These are phyloP conservation scores for Irpex sp. DNA, from an alignment of 1,284 basidiomycete genomes.

Conservation along the genomic window DNA sequence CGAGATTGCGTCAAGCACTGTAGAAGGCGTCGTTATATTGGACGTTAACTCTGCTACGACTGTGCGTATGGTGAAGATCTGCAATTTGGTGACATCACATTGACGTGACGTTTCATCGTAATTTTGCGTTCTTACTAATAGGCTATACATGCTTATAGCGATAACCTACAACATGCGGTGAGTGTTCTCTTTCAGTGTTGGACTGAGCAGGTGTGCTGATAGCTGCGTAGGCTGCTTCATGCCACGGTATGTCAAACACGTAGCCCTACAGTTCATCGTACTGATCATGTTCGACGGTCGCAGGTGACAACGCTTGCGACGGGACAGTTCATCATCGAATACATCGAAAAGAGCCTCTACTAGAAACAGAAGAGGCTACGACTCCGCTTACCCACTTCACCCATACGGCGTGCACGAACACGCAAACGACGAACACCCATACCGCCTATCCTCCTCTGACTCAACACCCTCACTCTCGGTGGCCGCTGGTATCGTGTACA, in stretches of 20 bases:
- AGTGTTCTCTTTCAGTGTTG: conserved; percentile 23
- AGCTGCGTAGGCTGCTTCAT: conserved; percentile 43
- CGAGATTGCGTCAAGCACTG: conserved; percentile 40
- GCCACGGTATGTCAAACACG: conserved; percentile 40
- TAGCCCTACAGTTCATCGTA: background rate
- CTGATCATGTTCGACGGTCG: background rate
- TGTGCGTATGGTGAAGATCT: conserved; percentile 40
- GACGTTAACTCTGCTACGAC: conserved; percentile 49
- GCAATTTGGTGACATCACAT: no score
- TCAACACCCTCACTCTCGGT: conserved; percentile 9
- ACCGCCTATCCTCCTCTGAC: conserved; percentile 9
- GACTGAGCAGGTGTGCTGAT: background rate
- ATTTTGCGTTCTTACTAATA: conserved; percentile 19
- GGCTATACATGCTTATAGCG: conserved; percentile 69
- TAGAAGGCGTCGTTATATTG: conserved; percentile 58
- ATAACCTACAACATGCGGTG: conserved; percentile 68
- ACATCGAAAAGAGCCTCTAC: conserved; percentile 38
- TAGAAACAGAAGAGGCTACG: conserved; percentile 23
- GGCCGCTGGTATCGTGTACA: no score
- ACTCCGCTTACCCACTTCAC: conserved; percentile 14
- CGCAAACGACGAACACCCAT: conserved; percentile 5
- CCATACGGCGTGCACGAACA: conserved; percentile 6
- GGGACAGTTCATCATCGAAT: conserved; percentile 55
- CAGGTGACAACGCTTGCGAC: conserved; percentile 52
- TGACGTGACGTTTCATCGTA: no score